These are phyloP conservation scores for Primulina huaijiensis DNA, from an alignment of 257 asterid species.

Conservation along the genomic window DNA sequence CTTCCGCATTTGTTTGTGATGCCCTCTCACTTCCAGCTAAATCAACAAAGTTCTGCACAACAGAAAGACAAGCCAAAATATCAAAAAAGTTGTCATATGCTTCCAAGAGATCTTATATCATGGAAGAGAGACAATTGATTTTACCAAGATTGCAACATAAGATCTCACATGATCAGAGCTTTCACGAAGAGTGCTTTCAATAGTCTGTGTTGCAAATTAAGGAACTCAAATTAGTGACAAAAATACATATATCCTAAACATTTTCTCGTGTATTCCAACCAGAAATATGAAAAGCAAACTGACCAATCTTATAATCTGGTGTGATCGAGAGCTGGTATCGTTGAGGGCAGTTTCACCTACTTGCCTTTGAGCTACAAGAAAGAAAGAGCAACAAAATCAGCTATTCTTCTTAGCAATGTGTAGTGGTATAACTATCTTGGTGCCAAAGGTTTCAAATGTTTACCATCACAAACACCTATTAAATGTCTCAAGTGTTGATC, in stretches of 20 bases:
- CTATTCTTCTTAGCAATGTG: constrained; percentile 10
- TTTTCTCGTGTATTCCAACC: background rate
- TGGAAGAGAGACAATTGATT: constrained; percentile 1
- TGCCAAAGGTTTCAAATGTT: constrained; percentile 17
- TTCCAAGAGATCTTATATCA: background rate
- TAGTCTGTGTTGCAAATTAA: constrained; percentile 58
- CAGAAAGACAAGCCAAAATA: constrained; percentile 2
- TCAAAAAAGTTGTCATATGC: background rate
- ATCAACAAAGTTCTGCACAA: constrained; percentile 82
- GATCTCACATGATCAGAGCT: constrained; percentile 88
- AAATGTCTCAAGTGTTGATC: constrained; percentile 72
- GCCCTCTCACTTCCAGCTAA: constrained; percentile 97
- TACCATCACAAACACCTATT: constrained; percentile 82
- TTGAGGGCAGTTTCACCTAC: constrained; percentile 92
- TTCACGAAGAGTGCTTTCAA: constrained; percentile 88
- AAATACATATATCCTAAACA: constrained; percentile 6
- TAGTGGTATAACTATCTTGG: constrained; percentile 14
- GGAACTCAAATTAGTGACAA: constrained; percentile 20
- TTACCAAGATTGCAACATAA: constrained; percentile 92
- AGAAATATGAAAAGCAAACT: constrained; percentile 23
- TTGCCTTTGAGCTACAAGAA: constrained; percentile 85
- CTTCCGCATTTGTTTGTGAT: constrained; percentile 91
- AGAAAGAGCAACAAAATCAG: constrained; percentile 16
- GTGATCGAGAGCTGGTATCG: constrained; percentile 93
- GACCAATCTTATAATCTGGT: constrained; percentile 91